These are phyloP conservation scores for Globisporangium mamillatum DNA, from an alignment of 352 stramenopile species.

Conservation along the genomic window DNA sequence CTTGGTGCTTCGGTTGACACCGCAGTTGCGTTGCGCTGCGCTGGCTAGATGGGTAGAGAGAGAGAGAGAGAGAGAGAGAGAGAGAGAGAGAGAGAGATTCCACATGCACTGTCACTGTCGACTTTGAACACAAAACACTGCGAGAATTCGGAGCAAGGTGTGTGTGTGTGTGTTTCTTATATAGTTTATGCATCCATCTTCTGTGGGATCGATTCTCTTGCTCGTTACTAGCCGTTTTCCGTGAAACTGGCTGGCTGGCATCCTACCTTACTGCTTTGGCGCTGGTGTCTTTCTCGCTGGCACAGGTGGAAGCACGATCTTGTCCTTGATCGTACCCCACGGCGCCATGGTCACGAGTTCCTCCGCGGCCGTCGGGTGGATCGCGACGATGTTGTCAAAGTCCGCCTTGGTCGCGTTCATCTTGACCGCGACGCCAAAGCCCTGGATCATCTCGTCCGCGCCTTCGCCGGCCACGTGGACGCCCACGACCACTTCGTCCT, in stretches of 20 bases:
- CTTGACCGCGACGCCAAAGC: constrained; percentile 97
- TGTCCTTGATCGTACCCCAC: constrained; percentile 83
- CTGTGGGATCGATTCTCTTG: no score
- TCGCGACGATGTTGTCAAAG: constrained; percentile 94
- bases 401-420: constrained; percentile 97
- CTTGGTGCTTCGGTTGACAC: no score
- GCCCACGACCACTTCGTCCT: constrained; percentile 92
- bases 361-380: constrained; percentile 96
- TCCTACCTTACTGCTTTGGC: constrained; percentile 24
- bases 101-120: no score
- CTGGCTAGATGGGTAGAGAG: no score
- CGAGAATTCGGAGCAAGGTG: no score
- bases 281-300: neutral
- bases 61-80: no score
- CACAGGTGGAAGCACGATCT: constrained; percentile 43
- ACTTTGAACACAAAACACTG: no score
- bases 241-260: neutral
- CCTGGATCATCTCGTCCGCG: constrained; percentile 97
- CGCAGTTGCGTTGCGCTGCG: no score
- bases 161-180: no score
- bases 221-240: no score
- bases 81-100: no score
- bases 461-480: constrained; percentile 93
- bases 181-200: no score
- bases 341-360: constrained; percentile 94